Conservation (phyloP, 1,284 basidiomycete species). For the Rhodotorula mucilaginosa region DNA sequence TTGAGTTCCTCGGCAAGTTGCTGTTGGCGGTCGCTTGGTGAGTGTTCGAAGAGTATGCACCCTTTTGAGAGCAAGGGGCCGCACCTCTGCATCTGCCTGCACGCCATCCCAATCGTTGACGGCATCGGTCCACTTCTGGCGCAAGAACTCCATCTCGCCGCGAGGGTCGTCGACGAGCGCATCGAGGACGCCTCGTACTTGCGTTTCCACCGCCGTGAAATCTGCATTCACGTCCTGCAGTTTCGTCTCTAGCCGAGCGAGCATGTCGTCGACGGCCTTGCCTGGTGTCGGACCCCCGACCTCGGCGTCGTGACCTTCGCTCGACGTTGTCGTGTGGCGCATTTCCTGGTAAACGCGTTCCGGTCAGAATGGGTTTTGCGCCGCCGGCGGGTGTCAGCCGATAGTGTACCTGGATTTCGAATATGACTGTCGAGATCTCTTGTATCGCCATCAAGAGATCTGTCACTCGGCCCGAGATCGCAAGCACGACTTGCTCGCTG, state of each 20-base stretch:
- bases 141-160: conserved; percentile 53
- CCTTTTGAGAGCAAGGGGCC: neutral
- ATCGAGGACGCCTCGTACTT: conserved; percentile 61
- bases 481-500: conserved; percentile 32
- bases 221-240: conserved; percentile 63
- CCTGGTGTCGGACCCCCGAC: conserved; percentile 45
- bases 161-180: conserved; percentile 50
- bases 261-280: conserved; percentile 70
- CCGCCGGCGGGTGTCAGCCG: neutral
- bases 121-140: conserved; percentile 68
- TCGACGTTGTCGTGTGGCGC: conserved; percentile 23
- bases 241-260: conserved; percentile 73
- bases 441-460: conserved; percentile 37
- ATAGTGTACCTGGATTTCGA: conserved; percentile 41
- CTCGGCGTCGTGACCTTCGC: neutral
- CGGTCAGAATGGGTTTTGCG: neutral
- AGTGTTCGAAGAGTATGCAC: neutral
- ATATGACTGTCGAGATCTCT: conserved; percentile 39
- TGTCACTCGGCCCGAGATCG: conserved; percentile 34
- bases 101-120: conserved; percentile 73
- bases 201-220: conserved; percentile 64
- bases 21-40: neutral
- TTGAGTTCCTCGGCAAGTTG: conserved; percentile 78
- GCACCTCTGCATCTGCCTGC: conserved; percentile 71
- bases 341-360: conserved; percentile 29